These are phyloP conservation scores for Amniculicola lignicola DNA, from an alignment of 495 filamentous ascomycete species.

Conservation along the genomic window DNA sequence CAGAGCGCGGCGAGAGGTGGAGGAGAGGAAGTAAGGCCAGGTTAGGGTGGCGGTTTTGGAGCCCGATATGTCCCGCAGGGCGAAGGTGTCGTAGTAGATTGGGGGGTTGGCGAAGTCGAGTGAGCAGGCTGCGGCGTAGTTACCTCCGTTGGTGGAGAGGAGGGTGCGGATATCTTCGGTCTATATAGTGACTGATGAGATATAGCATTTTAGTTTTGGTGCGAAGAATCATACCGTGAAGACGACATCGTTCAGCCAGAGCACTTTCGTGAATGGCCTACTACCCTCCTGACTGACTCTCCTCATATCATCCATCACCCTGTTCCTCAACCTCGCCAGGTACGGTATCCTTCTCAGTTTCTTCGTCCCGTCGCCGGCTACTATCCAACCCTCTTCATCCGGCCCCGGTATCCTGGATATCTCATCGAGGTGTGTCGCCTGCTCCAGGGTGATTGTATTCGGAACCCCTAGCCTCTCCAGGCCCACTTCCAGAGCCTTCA, in stretches of 20 bases:
- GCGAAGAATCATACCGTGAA: slow-evolving; percentile 54
- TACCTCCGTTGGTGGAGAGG: slow-evolving; percentile 66
- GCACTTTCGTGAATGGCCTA: slow-evolving; percentile 58
- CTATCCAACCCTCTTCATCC: not conserved
- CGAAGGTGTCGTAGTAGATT: slow-evolving; percentile 79
- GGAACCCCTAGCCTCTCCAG: slow-evolving; percentile 53
- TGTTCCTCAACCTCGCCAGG: not conserved
- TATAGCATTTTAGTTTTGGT: not conserved
- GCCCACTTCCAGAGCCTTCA: slow-evolving; percentile 55
- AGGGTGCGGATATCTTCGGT: slow-evolving; percentile 64
- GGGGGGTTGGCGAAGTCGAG: slow-evolving; percentile 72
- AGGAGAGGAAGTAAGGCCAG: slow-evolving; percentile 75
- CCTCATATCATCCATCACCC: not conserved
- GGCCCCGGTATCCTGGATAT: slow-evolving; percentile 56
- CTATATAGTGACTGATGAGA: slow-evolving; percentile 39
- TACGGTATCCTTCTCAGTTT: slow-evolving; percentile 1
- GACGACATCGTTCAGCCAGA: slow-evolving; percentile 75
- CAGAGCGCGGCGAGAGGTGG: slow-evolving; percentile 57
- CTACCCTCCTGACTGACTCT: slow-evolving; percentile 22
- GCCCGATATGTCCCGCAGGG: slow-evolving; percentile 68
- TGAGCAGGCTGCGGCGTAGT: slow-evolving; percentile 78
- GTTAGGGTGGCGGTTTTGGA: slow-evolving; percentile 58
- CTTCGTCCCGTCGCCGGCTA: not conserved
- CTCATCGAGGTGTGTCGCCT: slow-evolving; percentile 56
- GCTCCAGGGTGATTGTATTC: slow-evolving; percentile 53